Conservation (phyloP, 1,284 basidiomycete genomes). For the Stygiomarasmius scandens region DNA sequence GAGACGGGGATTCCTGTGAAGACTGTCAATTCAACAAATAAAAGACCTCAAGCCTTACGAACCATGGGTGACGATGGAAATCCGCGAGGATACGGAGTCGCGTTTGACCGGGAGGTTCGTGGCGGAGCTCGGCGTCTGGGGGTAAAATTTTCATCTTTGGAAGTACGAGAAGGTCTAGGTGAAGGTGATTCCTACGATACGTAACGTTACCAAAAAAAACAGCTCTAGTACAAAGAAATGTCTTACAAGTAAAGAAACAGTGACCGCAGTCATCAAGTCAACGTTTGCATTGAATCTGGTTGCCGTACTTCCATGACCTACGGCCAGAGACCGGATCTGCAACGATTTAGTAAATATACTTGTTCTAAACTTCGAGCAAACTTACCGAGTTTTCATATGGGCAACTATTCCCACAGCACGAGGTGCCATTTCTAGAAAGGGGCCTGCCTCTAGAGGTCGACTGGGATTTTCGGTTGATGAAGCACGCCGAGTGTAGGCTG, state of each 20-base stretch:
- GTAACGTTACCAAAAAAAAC: neutral
- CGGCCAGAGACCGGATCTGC: neutral
- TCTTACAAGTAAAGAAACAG: conserved; percentile 7
- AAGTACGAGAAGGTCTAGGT: neutral
- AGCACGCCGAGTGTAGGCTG: neutral
- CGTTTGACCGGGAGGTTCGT: neutral
- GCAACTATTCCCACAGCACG: conserved; percentile 4
- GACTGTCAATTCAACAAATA: neutral
- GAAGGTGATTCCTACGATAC: conserved; percentile 6
- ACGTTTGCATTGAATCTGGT: neutral
- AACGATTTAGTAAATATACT: neutral
- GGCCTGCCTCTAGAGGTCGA: neutral
- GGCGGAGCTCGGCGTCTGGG: neutral
- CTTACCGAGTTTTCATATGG: conserved; percentile 8
- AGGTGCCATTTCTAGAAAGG: neutral
- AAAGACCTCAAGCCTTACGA: neutral
- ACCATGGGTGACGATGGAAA: neutral
- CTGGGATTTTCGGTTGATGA: neutral
- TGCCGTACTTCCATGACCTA: neutral
- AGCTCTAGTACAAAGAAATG: neutral
- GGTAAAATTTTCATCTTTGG: neutral
- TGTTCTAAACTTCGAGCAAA: neutral
- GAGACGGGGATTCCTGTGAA: neutral
- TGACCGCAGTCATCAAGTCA: conserved; percentile 5
- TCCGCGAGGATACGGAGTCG: neutral